phyloP scores from a whole-genome alignment of 1,284 basidiomycete genomes.

The Athelia psychrophila region DNA sequence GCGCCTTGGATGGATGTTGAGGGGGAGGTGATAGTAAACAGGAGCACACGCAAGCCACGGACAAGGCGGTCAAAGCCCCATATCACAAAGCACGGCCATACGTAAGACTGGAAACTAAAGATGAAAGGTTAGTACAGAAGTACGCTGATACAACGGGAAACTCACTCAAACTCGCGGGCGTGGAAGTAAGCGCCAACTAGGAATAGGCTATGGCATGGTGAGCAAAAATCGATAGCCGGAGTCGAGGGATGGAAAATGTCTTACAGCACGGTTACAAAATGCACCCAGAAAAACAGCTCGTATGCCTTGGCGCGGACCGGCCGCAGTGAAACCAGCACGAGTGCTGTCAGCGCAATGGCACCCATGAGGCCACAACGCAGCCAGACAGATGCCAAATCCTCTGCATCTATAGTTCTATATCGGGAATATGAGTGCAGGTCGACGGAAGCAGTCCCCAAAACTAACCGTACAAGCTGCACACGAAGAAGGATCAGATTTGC shows the following conservation, averaged over 20 bases:
- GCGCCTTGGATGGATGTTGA: conserved; percentile 22
- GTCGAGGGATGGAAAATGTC: conserved; percentile 11
- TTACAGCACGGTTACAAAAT: conserved; percentile 39
- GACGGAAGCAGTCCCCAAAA: background rate
- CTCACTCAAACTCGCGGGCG: conserved; percentile 23
- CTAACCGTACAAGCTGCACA: background rate
- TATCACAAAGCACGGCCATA: conserved; percentile 59
- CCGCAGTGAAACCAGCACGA: conserved; percentile 39
- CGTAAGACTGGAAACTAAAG: conserved; percentile 29
- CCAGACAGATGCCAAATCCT: background rate
- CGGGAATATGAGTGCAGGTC: background rate
- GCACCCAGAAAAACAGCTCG: conserved; percentile 43
- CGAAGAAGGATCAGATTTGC: background rate
- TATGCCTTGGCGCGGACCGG: conserved; percentile 42
- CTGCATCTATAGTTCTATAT: too few species aligned
- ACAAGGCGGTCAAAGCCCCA: conserved; percentile 65
- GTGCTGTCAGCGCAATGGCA: conserved; percentile 30
- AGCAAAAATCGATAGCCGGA: conserved; percentile 4
- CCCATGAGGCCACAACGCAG: conserved; percentile 34
- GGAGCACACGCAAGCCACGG: conserved; percentile 45
- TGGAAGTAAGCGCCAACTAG: conserved; percentile 42
- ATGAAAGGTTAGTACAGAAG: background rate
- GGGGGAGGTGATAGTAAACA: conserved; percentile 49
- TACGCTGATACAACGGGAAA: background rate
- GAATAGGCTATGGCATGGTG: conserved; percentile 28